These are phyloP conservation scores for Pleurotus platypus DNA, from an alignment of 768 basidiomycete genomes.

Conservation along the genomic window DNA sequence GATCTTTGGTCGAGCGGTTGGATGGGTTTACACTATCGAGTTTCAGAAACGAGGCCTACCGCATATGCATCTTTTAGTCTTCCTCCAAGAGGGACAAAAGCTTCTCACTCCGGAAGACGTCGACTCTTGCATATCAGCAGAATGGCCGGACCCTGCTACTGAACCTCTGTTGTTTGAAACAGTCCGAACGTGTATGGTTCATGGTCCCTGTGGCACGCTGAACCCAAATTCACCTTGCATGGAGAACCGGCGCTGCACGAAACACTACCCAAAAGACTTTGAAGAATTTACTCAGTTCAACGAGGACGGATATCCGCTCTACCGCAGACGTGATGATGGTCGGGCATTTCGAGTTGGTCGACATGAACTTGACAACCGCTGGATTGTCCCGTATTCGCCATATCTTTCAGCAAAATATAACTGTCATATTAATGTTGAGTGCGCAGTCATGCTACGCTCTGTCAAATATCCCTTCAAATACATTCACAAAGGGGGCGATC, in stretches of 20 bases:
- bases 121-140: constrained; percentile 29
- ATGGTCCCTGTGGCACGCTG: constrained; percentile 29
- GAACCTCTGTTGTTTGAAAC: constrained; percentile 29
- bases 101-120: too few relatives aligned
- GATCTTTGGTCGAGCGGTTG: too few relatives aligned
- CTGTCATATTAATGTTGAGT: constrained; percentile 45
- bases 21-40: too few relatives aligned
- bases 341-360: constrained; percentile 6
- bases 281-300: constrained; percentile 22
- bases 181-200: constrained; percentile 31
- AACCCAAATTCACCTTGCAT: constrained; percentile 27
- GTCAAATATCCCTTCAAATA: constrained; percentile 44
- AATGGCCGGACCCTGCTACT: constrained; percentile 30
- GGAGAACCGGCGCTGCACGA: constrained; percentile 31
- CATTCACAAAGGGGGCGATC: constrained; percentile 32
- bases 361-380: constrained; percentile 21
- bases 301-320: constrained; percentile 32
- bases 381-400: constrained; percentile 34
- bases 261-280: constrained; percentile 34
- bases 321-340: constrained; percentile 19
- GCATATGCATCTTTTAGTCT: too few relatives aligned
- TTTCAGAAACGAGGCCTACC: too few relatives aligned
- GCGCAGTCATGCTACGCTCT: constrained; percentile 25
- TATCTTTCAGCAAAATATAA: constrained; percentile 25
- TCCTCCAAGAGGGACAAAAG: too few relatives aligned